Conservation (phyloP, 192 early-diverging fungal genomes). For the Borealophlyctis nickersoniae region DNA sequence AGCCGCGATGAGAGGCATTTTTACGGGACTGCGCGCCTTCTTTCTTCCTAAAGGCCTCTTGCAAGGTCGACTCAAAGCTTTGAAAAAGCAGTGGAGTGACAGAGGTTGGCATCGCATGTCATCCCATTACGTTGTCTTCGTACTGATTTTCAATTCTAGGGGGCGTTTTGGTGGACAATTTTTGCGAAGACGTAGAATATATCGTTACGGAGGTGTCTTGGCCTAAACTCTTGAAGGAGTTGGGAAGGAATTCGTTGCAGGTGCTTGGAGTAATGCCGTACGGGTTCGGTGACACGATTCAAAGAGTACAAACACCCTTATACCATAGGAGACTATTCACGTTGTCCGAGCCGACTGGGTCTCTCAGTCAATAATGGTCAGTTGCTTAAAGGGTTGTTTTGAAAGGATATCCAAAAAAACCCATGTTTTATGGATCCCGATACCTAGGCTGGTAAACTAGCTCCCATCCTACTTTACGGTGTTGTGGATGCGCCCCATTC, state of each 20-base stretch:
- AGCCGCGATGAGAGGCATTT: too few species aligned
- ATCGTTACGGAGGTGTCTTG: neutral
- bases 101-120: too few species aligned
- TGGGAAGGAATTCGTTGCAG: neutral
- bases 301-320: too few species aligned
- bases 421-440: neutral
- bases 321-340: neutral
- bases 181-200: too few species aligned
- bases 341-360: neutral
- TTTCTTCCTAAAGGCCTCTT: too few species aligned
- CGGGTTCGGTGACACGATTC: too few species aligned
- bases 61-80: too few species aligned
- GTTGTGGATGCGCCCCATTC: neutral
- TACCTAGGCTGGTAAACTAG: neutral
- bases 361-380: neutral
- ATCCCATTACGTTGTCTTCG: too few species aligned
- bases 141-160: too few species aligned
- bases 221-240: neutral
- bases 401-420: neutral
- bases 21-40: too few species aligned
- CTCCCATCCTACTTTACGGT: neutral
- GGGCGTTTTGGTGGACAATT: too few species aligned
- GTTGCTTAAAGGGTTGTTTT: neutral
- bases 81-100: too few species aligned
- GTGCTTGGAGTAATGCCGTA: neutral